Evolutionary conservation across 2,329 filamentous ascomycete species (phyloP).

Genomic region (Nakataea oryzae): DNA sequence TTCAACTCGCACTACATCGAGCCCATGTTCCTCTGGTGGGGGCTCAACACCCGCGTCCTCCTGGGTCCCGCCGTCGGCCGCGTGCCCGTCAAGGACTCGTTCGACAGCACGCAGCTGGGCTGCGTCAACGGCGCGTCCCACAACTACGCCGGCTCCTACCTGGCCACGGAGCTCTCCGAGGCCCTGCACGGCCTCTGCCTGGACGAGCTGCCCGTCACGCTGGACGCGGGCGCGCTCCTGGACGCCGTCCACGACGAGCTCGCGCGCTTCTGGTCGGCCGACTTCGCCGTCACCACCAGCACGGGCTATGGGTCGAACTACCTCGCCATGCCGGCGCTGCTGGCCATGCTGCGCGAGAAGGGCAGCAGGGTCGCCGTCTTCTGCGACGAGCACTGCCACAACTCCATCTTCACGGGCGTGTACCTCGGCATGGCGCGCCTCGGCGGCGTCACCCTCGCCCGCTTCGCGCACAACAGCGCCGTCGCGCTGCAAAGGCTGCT

Average conservation of each 20-base stretch:
- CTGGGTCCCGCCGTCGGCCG: conserved; percentile 1
- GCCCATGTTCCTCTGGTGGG: conserved; percentile 10
- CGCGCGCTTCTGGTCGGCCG: conserved; percentile 5
- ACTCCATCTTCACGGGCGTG: conserved; percentile 9
- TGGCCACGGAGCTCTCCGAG: conserved; percentile 1
- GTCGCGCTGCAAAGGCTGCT: conserved; percentile 2
- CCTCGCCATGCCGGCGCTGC: conserved; percentile 6
- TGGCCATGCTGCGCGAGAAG: background rate
- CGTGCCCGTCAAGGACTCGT: background rate
- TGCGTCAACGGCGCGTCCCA: conserved; percentile 8
- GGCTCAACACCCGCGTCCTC: conserved; percentile 8
- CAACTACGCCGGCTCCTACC: conserved; percentile 10
- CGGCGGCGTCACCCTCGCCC: background rate
- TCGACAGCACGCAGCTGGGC: background rate
- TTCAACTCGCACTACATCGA: conserved; percentile 8
- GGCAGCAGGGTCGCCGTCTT: conserved; percentile 3
- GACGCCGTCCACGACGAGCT: conserved; percentile 4
- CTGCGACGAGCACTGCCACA: conserved; percentile 8
- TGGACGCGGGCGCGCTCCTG: conserved; percentile 4
- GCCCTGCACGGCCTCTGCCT: conserved; percentile 8
- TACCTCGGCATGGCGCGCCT: conserved; percentile 4
- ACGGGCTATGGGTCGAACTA: conserved; percentile 11
- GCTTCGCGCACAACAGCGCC: conserved; percentile 7
- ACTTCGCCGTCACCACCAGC: conserved; percentile 9
- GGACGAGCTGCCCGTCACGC: conserved; percentile 6